Base-by-base conservation (phyloP, 129 eudicot species). In the Mikania micrantha region DNA sequence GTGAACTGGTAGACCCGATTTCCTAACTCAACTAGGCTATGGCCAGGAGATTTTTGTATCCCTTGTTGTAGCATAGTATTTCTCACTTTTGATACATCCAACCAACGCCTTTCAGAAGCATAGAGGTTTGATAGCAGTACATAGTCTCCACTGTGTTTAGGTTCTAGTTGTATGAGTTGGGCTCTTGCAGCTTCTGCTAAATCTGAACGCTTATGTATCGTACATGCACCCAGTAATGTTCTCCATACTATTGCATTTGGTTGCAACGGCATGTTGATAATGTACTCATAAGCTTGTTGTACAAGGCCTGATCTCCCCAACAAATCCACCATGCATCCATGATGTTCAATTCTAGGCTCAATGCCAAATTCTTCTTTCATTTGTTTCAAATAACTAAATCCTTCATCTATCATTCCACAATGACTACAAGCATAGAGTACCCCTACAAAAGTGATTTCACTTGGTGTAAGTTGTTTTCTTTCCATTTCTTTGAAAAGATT, bases 371-470 rank as follows among this genome's bases (percentile, higher is more conserved):
- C 83, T n/a, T 88, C 77, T 54, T 64, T 60, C 98, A 91, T 91
- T 40, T 80, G 72, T 29, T 78, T 71, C 34, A 91, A 86, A 41
- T 88, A 91, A 20, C 70, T 66, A 60, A 88, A 88, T 2, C 96
- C 96, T 38, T 88, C 87, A 68, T 88, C 85, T 15, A 91, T 89
- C 86, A 91, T 66, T 1, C 98, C 98, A 66, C 96, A 88, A 50
- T 91, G 98, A 67, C 98, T 91, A 79, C 98, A 91, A 28, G 98
- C 98, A 64, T 91, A 91, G 29, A 91, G 69, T 13, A 91, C 95
- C 25, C 98, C 98, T n/a, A 91, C 87, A 67, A 91, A 88, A 13
- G 96, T 88, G 25, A 85, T 82, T 29, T 85, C 96, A 59, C 78
- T 91, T 1, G 98, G 98, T 15, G 77, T 83, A 40, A 85, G 50